Evolutionary conservation across 1,284 basidiomycete genomes (phyloP).

Genomic region (Singerocomus inundabilis): DNA sequence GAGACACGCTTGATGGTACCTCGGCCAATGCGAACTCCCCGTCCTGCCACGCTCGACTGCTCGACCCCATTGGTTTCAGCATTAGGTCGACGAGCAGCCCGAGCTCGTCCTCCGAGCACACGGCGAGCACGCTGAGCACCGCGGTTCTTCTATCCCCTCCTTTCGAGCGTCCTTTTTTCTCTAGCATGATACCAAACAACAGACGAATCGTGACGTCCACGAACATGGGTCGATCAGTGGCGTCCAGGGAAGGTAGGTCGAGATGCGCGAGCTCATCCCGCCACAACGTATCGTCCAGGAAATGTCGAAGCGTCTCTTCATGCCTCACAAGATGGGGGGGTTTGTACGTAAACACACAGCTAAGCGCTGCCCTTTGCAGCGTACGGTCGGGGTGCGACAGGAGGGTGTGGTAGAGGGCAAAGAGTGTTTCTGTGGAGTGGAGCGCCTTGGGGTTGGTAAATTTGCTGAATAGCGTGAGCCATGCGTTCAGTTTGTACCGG

Average conservation of each 20-base stretch:
- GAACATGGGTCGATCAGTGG: conserved; percentile 63
- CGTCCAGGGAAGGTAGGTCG: conserved; percentile 63
- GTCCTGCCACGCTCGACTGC: conserved; percentile 26
- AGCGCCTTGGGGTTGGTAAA: conserved; percentile 91
- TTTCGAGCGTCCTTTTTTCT: conserved; percentile 70
- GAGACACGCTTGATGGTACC: conserved; percentile 40
- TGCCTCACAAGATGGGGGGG: conserved; percentile 65
- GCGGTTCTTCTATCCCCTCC: conserved; percentile 76
- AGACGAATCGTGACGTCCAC: conserved; percentile 78
- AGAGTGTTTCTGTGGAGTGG: conserved; percentile 67
- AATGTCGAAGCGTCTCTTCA: conserved; percentile 62
- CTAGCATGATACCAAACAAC: conserved; percentile 88
- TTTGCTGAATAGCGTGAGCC: conserved; percentile 87
- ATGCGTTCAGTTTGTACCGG: conserved; percentile 62
- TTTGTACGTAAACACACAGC: conserved; percentile 86
- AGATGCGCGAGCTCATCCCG: conserved; percentile 84
- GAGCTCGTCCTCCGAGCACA: conserved; percentile 76
- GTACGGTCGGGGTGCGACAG: conserved; percentile 84
- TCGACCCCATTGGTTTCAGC: conserved; percentile 71
- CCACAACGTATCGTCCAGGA: conserved; percentile 88
- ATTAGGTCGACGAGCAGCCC: conserved; percentile 84
- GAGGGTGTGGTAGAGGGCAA: conserved; percentile 68
- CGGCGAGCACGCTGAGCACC: conserved; percentile 71
- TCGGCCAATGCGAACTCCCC: conserved; percentile 29
- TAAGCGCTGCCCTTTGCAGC: conserved; percentile 77